Conservation (phyloP, 208 protist genomes). For the Leishmania guyanensis region DNA sequence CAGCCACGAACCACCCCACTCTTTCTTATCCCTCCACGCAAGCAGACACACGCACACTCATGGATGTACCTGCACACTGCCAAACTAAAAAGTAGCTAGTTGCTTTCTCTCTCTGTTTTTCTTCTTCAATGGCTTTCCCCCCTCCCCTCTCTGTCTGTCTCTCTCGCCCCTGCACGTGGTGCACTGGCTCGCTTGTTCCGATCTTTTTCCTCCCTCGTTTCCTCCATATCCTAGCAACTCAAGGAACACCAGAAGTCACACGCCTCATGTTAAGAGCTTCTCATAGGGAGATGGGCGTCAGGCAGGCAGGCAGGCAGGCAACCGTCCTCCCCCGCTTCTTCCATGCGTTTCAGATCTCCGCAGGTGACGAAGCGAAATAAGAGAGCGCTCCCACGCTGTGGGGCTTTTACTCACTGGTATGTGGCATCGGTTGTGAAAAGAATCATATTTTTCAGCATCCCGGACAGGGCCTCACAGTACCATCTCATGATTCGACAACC, state of each 20-base stretch:
- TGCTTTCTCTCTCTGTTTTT: neutral
- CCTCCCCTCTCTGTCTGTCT: neutral
- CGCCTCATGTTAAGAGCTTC: neutral
- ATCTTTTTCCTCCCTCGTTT: neutral
- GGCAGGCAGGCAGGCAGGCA: no score
- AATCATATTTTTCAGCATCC: neutral
- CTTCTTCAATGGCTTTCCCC: neutral
- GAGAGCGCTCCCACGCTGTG: neutral
- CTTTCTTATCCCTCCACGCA: neutral
- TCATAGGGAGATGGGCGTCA: neutral
- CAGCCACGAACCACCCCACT: neutral
- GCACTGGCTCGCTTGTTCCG: neutral
- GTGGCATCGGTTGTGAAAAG: neutral
- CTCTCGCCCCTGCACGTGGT: neutral
- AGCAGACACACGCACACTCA: conserved; percentile 4
- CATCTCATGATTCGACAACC: neutral
- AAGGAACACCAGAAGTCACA: neutral
- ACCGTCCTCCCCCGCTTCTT: neutral
- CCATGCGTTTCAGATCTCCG: neutral
- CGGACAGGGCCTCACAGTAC: no score
- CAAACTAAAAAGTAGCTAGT: neutral
- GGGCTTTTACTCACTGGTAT: neutral
- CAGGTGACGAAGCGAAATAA: neutral
- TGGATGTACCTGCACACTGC: conserved; percentile 6
- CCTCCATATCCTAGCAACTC: neutral